A percentile compares a stretch with the other conserved stretches of the same genome.
Evolutionary conservation across 164 flowering plant genomes (phyloP).

Genomic region (Vitis rotundifolia): DNA sequence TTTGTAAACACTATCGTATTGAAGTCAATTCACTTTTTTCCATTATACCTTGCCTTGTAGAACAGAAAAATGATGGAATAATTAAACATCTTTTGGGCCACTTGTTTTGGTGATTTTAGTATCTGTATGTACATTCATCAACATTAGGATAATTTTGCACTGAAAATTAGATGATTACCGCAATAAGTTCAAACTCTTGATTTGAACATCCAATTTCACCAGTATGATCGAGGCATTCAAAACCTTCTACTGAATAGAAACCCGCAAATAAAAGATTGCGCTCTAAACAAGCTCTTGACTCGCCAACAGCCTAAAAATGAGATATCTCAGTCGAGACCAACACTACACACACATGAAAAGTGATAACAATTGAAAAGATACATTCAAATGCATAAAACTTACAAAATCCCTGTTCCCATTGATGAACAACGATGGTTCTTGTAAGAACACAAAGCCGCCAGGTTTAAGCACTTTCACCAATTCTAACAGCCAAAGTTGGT

Average conservation of each 20-base stretch:
- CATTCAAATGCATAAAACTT: background rate
- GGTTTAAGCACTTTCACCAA: conserved; percentile 29
- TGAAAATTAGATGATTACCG: conserved; percentile 13
- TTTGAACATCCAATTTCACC: conserved; percentile 22
- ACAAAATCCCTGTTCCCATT: conserved; percentile 21
- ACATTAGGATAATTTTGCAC: too few relatives aligned
- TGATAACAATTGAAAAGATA: background rate
- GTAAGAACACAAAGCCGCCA: conserved; percentile 21
- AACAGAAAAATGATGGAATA: too few relatives aligned
- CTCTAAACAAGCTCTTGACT: conserved; percentile 22
- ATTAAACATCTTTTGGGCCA: too few relatives aligned
- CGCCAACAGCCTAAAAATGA: conserved; percentile 17
- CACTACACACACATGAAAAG: background rate
- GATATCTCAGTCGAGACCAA: conserved; percentile 3
- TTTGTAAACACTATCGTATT: too few relatives aligned
- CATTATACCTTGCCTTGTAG: too few relatives aligned
- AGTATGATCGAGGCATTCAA: conserved; percentile 26
- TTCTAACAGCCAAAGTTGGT: conserved; percentile 27
- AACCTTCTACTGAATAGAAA: conserved; percentile 14
- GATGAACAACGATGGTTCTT: conserved; percentile 22
- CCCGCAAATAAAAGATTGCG: conserved; percentile 27
- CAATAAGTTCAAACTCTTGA: conserved; percentile 28
- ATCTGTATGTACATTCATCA: too few relatives aligned
- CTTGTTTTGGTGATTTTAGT: too few relatives aligned
- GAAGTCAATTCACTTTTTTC: too few relatives aligned